Evolutionary conservation across 2,329 filamentous ascomycete genomes (phyloP), one percentile per base, ranked within the genome.

Genomic region (Venturia aucupariae): DNA sequence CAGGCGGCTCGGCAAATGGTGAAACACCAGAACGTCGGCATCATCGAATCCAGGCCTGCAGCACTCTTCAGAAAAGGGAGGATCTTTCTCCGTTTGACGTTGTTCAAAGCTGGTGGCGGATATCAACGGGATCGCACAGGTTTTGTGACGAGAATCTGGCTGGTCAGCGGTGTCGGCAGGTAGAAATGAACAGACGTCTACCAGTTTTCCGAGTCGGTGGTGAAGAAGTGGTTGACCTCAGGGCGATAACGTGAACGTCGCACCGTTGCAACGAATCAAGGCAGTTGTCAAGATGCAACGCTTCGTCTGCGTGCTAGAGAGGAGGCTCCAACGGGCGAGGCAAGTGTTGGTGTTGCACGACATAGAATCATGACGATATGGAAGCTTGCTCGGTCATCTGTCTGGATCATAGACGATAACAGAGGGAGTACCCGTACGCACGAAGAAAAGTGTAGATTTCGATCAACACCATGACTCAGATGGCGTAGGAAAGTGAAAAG

Each of bases 271-370:
- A 35, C 19, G 27, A 27, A 51, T 27, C 46, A 51, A 51, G 46
- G 46, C 46, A 51, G 22, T 13, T 51, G 46, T 51, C 46, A 51
- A 51, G 22, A 51, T 57, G 51, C 51, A 57, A 57, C 51, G 30
- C 27, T 8, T 57, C 15, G 15, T 35, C 15, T 6, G 27, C 51
- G 30, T 35, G 46, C 46, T 51, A 51, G 46, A 15, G 13, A 51
- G 27, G 46, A 57, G 51, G 19, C 27, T 57, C 51, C 51, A 57
- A 57, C 51, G 27, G 51, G 30, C 4, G 17, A 38, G 10, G 27
- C 51, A 10, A 15, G 24, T 4, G 51, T 2, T 35, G 30, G 17
- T 57, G 51, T 57, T 57, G 30, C 27, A 57, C 51, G 19, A 11
- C 27, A 35, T 57, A 8, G 22, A 57, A n/a, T 13, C 51, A 57